Base-by-base conservation (phyloP, 2,329 filamentous ascomycete species). In the Pyrenochaeta sp. region DNA sequence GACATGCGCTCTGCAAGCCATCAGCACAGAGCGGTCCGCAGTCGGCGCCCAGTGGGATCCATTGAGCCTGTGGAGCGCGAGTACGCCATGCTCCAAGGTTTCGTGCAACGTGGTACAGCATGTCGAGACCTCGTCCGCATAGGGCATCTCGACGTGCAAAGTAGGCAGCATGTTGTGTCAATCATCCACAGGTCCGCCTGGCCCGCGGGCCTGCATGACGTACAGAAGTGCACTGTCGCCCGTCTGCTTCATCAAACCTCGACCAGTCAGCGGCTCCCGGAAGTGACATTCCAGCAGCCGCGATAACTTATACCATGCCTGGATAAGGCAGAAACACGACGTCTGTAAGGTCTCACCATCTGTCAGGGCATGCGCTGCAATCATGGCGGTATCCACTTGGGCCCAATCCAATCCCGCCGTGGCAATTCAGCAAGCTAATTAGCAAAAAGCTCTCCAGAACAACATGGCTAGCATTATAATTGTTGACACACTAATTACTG, bases 81-180 rank as follows among this genome's bases (percentile, higher is more conserved):
- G 35, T 45, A 57, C 35, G 29, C 21, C n/a, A 38, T 41, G 23
- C 27, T 46, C 41, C 24, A 50, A 32, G 13, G 32, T 51, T 51
- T 51, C 44, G 50, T 53, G 51, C 53, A 34, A 58, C 53, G 48
- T 57, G 36, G 57, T 47, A 61, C 56, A 24, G 23, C 47, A 40
- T 27, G 22, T 27, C 37, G 27, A 46, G 44, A 24, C 49, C 31
- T 48, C 27, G 35, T 44, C 37, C 35, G 36, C 39, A 36, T 35
- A 35, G 17, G 20, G 19, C 19, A 20, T 36, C 39, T 35, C 29
- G 29, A 38, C 9, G 18, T 39, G 31, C 29, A 42, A 34, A 30
- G 29, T 14, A 21, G 29, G 42, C 42, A 38, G 36, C 21, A 49
- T 46, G 36, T 31, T 22, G 44, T 45, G 41, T 47, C 47, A 26